Conservation (phyloP, 2,329 filamentous ascomycete genomes). For the Fusarium sublunatum region DNA sequence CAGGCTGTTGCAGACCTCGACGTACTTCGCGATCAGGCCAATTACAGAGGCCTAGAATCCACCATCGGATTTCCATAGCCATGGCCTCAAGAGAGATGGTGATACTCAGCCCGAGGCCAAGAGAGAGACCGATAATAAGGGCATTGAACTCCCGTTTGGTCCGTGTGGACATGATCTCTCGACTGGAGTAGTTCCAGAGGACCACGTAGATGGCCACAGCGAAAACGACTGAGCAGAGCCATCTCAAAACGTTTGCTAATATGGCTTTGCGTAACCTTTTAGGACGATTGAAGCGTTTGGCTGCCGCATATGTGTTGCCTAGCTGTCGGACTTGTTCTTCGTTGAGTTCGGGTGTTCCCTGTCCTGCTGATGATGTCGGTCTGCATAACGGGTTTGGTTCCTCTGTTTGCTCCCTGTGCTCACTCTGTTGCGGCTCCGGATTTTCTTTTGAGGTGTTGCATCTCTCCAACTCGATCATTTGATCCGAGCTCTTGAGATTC, state of each 20-base stretch:
- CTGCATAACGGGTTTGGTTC: constrained; percentile 21
- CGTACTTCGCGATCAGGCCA: constrained; percentile 55
- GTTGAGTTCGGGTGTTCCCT: neutral
- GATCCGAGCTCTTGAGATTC: neutral
- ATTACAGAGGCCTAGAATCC: constrained; percentile 54
- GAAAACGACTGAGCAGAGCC: constrained; percentile 32
- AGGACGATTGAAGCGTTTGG: constrained; percentile 19
- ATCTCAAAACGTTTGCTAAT: constrained; percentile 26
- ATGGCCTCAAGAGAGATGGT: constrained; percentile 57
- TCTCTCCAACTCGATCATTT: constrained; percentile 17
- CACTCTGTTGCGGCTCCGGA: neutral
- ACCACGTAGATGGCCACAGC: constrained; percentile 35
- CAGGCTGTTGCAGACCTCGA: neutral
- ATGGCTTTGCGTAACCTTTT: constrained; percentile 25
- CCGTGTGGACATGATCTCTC: constrained; percentile 29
- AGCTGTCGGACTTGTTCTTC: neutral
- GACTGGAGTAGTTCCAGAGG: constrained; percentile 28
- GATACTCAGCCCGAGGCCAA: constrained; percentile 50
- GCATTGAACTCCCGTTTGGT: constrained; percentile 58
- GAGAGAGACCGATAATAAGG: constrained; percentile 57
- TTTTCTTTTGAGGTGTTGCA: constrained; percentile 3
- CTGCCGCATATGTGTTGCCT: neutral
- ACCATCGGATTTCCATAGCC: constrained; percentile 59
- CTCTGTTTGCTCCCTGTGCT: constrained; percentile 6
- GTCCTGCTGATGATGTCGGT: constrained; percentile 6